Base-by-base conservation (phyloP, 805 yeast genomes). In the Candida adriatica region DNA sequence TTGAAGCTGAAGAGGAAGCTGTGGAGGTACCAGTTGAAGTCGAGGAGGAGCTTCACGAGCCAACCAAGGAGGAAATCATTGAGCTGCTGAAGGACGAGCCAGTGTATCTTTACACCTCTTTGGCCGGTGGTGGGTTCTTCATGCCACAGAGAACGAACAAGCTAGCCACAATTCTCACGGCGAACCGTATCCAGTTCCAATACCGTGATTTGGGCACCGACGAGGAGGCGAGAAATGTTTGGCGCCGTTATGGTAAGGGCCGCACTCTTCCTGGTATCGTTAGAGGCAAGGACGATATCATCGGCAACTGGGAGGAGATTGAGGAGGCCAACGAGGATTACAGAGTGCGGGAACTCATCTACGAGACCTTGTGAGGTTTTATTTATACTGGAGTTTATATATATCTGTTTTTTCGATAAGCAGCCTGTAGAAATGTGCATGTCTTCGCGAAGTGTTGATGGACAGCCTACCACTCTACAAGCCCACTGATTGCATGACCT, bases 311-410 rank as follows among this genome's bases (percentile, higher is more conserved):
- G 79, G 75, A 78, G 49, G 94, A 80, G 45, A 71, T 87, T 35
- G 90, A 83, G 33, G 92, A 85, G 28, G 87, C 87, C 25, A 85
- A 85, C 53, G 96, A 87, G 54, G 80, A 77, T 30, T 80, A 79
- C 49, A 69, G 68, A 33, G 70, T 83, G 29, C 61, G 72, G 31
- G 76, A 76, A 33, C 55, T 80, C 27, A 66, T 82, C 20, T 80
- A 75, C 43, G 87, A 80, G 50, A 72, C 79, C 11, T 62, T 73
- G 30, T 77, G 45, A 49, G 11, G 10, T 19, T 19, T 8, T 19
- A n/a, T n/a, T n/a, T n/a, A n/a, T n/a, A n/a, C n/a, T n/a, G n/a
- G n/a, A n/a, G n/a, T n/a, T n/a, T n/a, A n/a, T n/a, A n/a, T n/a
- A n/a, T n/a, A n/a, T n/a, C n/a, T n/a, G n/a, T n/a, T n/a, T n/a